Conservation (phyloP, 2,329 filamentous ascomycete species). For the Aspergillus uvarum region DNA sequence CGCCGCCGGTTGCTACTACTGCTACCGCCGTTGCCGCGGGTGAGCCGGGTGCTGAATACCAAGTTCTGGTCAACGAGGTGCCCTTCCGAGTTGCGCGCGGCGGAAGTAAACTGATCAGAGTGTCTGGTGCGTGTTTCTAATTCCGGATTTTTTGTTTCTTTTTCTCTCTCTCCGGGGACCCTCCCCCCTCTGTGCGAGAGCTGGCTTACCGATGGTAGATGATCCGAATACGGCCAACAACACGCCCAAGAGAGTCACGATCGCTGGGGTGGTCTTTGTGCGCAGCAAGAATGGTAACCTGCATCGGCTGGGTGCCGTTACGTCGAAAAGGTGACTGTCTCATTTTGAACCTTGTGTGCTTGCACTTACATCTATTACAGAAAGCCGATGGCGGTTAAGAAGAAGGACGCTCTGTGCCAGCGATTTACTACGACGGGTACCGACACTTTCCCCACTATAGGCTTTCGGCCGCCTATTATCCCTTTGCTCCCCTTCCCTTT, state of each 20-base stretch:
- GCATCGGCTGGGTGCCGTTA: slow-evolving; percentile 72
- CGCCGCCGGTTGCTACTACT: slow-evolving; percentile 19
- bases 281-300: slow-evolving; percentile 87
- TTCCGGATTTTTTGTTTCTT: not conserved
- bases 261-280: slow-evolving; percentile 79
- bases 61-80: slow-evolving; percentile 69
- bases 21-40: slow-evolving; percentile 16
- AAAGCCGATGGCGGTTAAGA: slow-evolving; percentile 57
- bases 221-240: slow-evolving; percentile 61
- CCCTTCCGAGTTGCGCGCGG: slow-evolving; percentile 71
- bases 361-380: slow-evolving; percentile 25
- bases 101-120: slow-evolving; percentile 77
- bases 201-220: slow-evolving; percentile 51
- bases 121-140: slow-evolving; percentile 61
- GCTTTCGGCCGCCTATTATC: slow-evolving; percentile 15
- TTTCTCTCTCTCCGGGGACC: not conserved
- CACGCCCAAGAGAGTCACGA: slow-evolving; percentile 70
- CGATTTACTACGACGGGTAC: slow-evolving; percentile 58
- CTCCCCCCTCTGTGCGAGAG: slow-evolving; percentile 18
- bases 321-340: slow-evolving; percentile 69
- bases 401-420: slow-evolving; percentile 72
- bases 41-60: slow-evolving; percentile 50
- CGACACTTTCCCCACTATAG: slow-evolving; percentile 35
- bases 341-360: slow-evolving; percentile 14
- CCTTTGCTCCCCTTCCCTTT: slow-evolving; percentile 8